Evolutionary conservation across 2,329 filamentous ascomycete genomes (phyloP).

Genomic region (Alternaria sp.): DNA sequence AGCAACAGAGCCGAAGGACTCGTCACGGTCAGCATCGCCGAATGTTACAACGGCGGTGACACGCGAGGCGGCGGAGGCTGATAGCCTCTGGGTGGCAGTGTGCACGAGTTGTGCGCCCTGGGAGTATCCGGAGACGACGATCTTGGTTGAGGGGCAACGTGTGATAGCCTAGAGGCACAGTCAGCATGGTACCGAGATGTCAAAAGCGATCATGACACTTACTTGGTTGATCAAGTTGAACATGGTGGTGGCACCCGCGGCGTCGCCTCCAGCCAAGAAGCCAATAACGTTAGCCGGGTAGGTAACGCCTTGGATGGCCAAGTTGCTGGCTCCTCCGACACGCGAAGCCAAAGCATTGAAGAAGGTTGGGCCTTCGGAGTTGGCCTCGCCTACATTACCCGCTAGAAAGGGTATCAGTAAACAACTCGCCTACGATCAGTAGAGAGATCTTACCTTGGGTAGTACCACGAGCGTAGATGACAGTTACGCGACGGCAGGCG

Average conservation of each 20-base stretch:
- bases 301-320: constrained; percentile 63
- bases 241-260: constrained; percentile 53
- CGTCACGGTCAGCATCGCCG: constrained; percentile 45
- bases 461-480: constrained; percentile 64
- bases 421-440: neutral
- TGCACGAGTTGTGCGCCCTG: constrained; percentile 54
- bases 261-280: constrained; percentile 56
- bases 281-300: constrained; percentile 55
- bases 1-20: constrained; percentile 37
- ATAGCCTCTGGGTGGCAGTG: constrained; percentile 48
- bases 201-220: constrained; percentile 28
- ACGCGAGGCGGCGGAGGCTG: constrained; percentile 26
- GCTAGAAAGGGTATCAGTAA: neutral
- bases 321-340: constrained; percentile 50
- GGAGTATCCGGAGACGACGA: constrained; percentile 40
- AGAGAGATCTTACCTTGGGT: constrained; percentile 43
- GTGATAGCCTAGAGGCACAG: constrained; percentile 17
- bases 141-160: constrained; percentile 38
- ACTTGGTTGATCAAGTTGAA: constrained; percentile 42
- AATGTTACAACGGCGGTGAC: constrained; percentile 45
- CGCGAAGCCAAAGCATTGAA: constrained; percentile 53
- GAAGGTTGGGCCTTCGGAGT: constrained; percentile 56
- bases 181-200: neutral
- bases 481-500: constrained; percentile 55
- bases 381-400: constrained; percentile 58